These are phyloP conservation scores for Exophiala sideris DNA, from an alignment of 2,329 filamentous ascomycete species.

Conservation along the genomic window DNA sequence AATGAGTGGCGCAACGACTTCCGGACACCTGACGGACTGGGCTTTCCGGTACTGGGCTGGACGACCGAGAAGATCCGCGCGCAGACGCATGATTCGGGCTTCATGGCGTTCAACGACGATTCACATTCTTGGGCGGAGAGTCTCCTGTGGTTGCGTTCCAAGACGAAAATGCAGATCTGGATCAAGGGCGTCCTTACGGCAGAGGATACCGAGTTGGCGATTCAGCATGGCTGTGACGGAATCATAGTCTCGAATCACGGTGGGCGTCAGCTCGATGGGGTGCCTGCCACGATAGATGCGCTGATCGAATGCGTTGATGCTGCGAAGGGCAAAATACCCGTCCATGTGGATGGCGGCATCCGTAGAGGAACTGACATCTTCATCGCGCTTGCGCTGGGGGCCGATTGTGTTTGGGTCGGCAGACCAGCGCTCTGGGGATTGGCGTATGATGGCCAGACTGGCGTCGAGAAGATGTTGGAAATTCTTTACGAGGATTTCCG, in stretches of 20 bases:
- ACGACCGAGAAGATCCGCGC: constrained; percentile 14
- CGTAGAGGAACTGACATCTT: constrained; percentile 55
- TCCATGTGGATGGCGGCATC: constrained; percentile 55
- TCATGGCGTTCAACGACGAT: constrained; percentile 32
- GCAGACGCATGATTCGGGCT: constrained; percentile 13
- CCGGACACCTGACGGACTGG: constrained; percentile 25
- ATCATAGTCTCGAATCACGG: constrained; percentile 39
- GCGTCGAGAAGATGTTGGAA: constrained; percentile 27
- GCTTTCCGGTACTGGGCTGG: constrained; percentile 27
- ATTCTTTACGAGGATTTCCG: constrained; percentile 29
- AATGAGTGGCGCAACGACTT: constrained; percentile 56
- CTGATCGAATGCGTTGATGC: constrained; percentile 28
- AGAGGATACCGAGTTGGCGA: constrained; percentile 36
- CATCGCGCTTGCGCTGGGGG: constrained; percentile 54
- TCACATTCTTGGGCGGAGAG: constrained; percentile 49
- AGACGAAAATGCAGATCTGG: constrained; percentile 31
- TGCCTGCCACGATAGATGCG: constrained; percentile 37
- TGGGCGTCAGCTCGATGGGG: constrained; percentile 40
- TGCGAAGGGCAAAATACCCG: constrained; percentile 28
- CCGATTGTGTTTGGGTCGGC: constrained; percentile 49
- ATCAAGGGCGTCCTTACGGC: constrained; percentile 28
- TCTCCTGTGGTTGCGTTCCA: constrained; percentile 48
- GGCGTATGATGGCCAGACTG: constrained; percentile 28
- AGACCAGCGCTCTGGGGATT: constrained; percentile 50
- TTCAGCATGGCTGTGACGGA: constrained; percentile 34